A percentile compares a stretch with the other conserved stretches of the same genome.
These are phyloP conservation scores for Ceriops zippeliana DNA, from an alignment of 345 rosid species.

Conservation along the genomic window DNA sequence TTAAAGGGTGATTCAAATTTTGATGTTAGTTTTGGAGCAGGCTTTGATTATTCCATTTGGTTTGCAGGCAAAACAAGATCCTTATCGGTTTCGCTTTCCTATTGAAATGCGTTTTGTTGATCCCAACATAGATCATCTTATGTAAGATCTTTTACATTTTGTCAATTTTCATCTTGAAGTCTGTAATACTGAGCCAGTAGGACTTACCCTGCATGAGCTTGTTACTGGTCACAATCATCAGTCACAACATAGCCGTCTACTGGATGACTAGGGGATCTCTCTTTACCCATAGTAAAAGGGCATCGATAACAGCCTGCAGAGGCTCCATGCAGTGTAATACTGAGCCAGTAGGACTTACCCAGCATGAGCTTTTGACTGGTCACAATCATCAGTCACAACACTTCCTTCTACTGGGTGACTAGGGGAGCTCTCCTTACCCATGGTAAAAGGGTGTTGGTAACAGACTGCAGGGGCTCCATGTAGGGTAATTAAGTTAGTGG, in stretches of 20 bases:
- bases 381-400: background rate
- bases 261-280: background rate
- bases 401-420: background rate
- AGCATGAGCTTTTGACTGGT: background rate
- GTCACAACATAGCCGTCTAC: background rate
- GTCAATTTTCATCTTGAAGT: background rate
- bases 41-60: constrained; percentile 15
- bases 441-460: background rate
- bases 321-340: too few relatives aligned
- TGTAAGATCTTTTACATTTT: constrained; percentile 26
- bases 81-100: constrained; percentile 87
- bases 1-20: constrained; percentile 3
- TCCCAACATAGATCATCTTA: constrained; percentile 89
- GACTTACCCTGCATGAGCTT: background rate
- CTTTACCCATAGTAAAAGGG: background rate
- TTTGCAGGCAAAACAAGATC: constrained; percentile 89
- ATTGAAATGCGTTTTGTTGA: constrained; percentile 85
- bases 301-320: too few relatives aligned
- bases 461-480: too few relatives aligned
- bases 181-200: background rate
- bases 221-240: background rate
- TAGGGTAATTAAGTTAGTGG: background rate
- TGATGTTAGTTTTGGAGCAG: background rate
- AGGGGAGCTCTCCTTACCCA: background rate
- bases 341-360: background rate